A percentile compares a stretch with the other conserved stretches of the same genome.
phyloP scores from a whole-genome alignment of 208 protist species.

The Leishmania arabica region DNA sequence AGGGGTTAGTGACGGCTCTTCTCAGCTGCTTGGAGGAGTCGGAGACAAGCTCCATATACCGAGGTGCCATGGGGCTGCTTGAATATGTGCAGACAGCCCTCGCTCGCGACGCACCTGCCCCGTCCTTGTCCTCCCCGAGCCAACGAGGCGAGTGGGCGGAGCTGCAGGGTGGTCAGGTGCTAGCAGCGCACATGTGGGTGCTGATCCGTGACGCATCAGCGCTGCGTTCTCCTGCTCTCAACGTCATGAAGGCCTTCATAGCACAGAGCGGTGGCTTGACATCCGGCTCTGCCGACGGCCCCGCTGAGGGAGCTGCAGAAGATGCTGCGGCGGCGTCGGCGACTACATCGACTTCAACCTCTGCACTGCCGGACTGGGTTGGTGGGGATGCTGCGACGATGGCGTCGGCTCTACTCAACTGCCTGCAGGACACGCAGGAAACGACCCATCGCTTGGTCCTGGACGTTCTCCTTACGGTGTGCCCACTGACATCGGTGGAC shows the following conservation, averaged over 20 bases:
- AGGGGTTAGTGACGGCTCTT: slow-evolving; percentile 46
- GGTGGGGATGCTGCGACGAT: slow-evolving; percentile 27
- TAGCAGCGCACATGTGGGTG: slow-evolving; percentile 34
- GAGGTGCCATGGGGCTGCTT: slow-evolving; percentile 43
- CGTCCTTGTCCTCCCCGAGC: background rate
- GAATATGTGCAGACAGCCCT: slow-evolving; percentile 27
- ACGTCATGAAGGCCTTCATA: slow-evolving; percentile 37
- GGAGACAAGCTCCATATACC: slow-evolving; percentile 55
- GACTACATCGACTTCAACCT: background rate
- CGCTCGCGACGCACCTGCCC: slow-evolving; percentile 1
- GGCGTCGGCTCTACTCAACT: slow-evolving; percentile 36
- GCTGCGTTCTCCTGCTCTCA: slow-evolving; percentile 29
- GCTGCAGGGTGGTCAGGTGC: slow-evolving; percentile 30
- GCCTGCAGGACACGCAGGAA: slow-evolving; percentile 50
- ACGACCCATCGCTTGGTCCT: slow-evolving; percentile 43
- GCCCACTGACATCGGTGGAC: slow-evolving; percentile 31
- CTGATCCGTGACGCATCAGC: slow-evolving; percentile 30
- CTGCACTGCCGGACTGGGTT: slow-evolving; percentile 28
- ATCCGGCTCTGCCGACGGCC: background rate
- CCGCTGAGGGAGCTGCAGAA: background rate
- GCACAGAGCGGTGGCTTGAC: slow-evolving; percentile 1
- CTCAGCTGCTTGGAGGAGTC: slow-evolving; percentile 62
- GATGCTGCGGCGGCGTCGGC: background rate
- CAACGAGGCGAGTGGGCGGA: background rate
- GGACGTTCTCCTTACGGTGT: slow-evolving; percentile 41